Evolutionary conservation across 352 stramenopile species (phyloP).

Genomic region (Phytophthora boehmeriae): DNA sequence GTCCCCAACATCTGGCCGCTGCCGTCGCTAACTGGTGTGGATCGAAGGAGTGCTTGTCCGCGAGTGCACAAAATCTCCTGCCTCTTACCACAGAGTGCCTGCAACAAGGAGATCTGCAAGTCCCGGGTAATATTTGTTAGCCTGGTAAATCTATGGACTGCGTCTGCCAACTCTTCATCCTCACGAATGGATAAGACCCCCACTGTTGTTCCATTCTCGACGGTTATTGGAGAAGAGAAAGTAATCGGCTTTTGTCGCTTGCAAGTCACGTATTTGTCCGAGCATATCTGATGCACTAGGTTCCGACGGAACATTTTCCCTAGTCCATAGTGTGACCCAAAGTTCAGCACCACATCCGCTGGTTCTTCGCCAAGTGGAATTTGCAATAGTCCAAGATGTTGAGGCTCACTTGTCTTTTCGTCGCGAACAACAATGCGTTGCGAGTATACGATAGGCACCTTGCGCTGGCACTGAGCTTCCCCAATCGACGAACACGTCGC

Average conservation of each 20-base stretch:
- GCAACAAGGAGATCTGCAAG: constrained; percentile 54
- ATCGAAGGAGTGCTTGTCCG: constrained; percentile 55
- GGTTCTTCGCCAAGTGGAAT: constrained; percentile 61
- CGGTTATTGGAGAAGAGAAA: constrained; percentile 56
- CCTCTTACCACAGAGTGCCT: constrained; percentile 56
- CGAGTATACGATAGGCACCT: constrained; percentile 58
- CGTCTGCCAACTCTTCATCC: constrained; percentile 75
- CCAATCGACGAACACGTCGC: constrained; percentile 42
- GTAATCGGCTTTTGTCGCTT: constrained; percentile 48
- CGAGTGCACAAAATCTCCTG: constrained; percentile 65
- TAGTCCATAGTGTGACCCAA: constrained; percentile 43
- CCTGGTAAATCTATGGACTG: constrained; percentile 58
- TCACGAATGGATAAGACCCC: constrained; percentile 53
- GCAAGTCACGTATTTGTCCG: constrained; percentile 59
- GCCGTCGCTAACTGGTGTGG: constrained; percentile 44
- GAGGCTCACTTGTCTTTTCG: constrained; percentile 17
- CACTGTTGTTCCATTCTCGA: constrained; percentile 51
- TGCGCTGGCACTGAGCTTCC: constrained; percentile 39
- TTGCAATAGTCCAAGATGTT: constrained; percentile 49
- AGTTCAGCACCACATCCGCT: constrained; percentile 55
- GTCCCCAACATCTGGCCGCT: constrained; percentile 42
- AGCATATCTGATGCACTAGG: constrained; percentile 56
- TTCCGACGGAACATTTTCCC: constrained; percentile 46
- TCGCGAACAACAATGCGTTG: constrained; percentile 39
- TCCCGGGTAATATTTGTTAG: constrained; percentile 56